Evolutionary conservation across 257 asterid genomes (phyloP).

Genomic region (Solanum lycopersicoides): DNA sequence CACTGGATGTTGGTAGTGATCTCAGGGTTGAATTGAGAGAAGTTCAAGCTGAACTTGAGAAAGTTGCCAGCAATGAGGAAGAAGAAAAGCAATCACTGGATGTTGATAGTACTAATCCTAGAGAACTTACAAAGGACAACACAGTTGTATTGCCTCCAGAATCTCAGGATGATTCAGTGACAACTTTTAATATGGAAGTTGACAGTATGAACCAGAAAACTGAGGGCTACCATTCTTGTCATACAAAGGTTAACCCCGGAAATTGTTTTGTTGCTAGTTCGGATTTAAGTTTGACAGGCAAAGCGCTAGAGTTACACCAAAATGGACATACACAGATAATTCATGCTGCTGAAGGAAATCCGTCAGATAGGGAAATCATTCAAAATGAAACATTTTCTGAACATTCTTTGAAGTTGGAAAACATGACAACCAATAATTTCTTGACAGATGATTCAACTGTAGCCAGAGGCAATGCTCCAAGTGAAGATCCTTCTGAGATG

Average conservation of each 20-base stretch:
- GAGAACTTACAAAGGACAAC: constrained; percentile 13
- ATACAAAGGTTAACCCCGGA: constrained; percentile 18
- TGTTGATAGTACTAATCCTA: constrained; percentile 4
- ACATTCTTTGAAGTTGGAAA: constrained; percentile 3
- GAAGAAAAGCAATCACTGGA: background rate
- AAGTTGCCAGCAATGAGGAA: background rate
- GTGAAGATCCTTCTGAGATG: constrained; percentile 9
- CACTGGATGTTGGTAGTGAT: background rate
- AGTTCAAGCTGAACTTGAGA: constrained; percentile 46
- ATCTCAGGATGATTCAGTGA: constrained; percentile 12
- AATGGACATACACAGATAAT: constrained; percentile 74
- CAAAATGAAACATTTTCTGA: constrained; percentile 4
- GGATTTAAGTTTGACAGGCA: constrained; percentile 38
- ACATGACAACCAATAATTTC: constrained; percentile 3
- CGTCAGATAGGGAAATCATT: constrained; percentile 7
- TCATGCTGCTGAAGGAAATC: constrained; percentile 46
- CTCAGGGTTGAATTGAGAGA: constrained; percentile 40
- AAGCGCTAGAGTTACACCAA: constrained; percentile 39
- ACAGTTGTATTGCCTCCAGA: constrained; percentile 5
- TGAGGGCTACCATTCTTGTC: constrained; percentile 17
- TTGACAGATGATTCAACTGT: background rate
- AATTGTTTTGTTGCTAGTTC: constrained; percentile 17
- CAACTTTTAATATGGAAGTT: constrained; percentile 9
- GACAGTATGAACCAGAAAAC: constrained; percentile 10
- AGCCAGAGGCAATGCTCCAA: background rate